Percentiles rank a stretch among this genome's conserved stretches.
These are phyloP conservation scores for Poterioochromonas sp. DNA, from an alignment of 352 stramenopile genomes.

Conservation along the genomic window DNA sequence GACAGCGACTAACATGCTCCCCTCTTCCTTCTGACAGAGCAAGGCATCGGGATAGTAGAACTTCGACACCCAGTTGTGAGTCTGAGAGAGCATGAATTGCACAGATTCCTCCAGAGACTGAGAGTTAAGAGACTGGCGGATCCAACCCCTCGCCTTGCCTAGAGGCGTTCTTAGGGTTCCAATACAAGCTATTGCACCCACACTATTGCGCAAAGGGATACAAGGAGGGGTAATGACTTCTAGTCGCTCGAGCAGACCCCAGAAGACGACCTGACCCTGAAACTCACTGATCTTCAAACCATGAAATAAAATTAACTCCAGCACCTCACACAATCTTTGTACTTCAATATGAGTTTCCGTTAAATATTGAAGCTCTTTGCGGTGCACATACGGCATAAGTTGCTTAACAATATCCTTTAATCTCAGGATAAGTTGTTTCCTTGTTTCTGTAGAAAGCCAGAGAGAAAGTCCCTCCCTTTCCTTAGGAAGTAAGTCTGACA, in stretches of 20 bases:
- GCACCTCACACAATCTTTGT: neutral
- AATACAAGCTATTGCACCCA: neutral
- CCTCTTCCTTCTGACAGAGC: neutral
- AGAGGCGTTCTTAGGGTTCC: neutral
- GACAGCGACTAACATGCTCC: neutral
- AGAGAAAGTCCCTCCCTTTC: neutral
- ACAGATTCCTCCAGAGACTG: neutral
- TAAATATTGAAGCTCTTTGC: neutral
- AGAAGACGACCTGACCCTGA: neutral
- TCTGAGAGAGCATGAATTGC: neutral
- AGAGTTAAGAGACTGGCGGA: neutral
- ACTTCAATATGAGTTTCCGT: neutral
- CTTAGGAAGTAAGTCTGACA: neutral
- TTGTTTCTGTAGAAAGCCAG: neutral
- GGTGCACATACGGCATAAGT: neutral
- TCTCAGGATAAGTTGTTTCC: neutral
- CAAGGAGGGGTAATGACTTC: neutral
- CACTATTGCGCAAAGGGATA: neutral
- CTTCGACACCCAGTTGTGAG: neutral
- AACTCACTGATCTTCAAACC: conserved; percentile 8
- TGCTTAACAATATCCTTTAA: neutral
- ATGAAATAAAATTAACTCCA: neutral
- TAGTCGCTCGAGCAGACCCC: conserved; percentile 5
- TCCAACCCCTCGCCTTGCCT: neutral
- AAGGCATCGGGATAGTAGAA: neutral